Base-by-base conservation (phyloP, 192 early-diverging fungal species). In the Jimgerdemannia flammicorona region DNA sequence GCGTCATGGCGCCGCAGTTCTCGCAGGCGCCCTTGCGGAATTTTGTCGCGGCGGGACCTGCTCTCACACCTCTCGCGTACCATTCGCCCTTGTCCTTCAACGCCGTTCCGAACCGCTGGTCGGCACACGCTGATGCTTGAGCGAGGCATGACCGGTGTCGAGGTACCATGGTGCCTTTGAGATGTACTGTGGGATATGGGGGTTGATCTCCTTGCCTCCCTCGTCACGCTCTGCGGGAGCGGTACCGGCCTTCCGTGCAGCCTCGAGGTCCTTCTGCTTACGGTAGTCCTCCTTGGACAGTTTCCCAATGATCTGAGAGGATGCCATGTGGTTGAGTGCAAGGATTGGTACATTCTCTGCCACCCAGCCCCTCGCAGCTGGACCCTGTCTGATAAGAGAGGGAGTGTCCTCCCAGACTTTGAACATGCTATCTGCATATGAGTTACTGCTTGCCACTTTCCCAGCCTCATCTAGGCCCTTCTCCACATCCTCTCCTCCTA, bases 111-210 rank as follows among this genome's bases (percentile, higher is more conserved):
- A 43, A 66, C 70, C 73, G n/a, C 77, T 85, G 18, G 71, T 74
- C 43, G 79, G 81, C 64, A 85, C 80, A 43, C 90, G 89, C 79
- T 99, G 96, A 84, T 98, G 97, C 74, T 95, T 94, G 69, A 98
- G 88, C 3, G 95, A 93, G 0, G 91, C 81, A 77, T 93, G 83
- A 14, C 93, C 94, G 14, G 91, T 90, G 77, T 93, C 91, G 65
- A 95, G 83, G 79, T 95, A 95, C 94, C 97, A 99, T 77, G 98
- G 98, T 66, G 96, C 96, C 64, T 97, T 90, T 10, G 94, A 91
- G 84, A 98, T 98, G 81, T 94, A 98, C 72, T 97, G 90, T 4
- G 98, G 98, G 67, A 98, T 99, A 79, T 99, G 97, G 19, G 98
- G 98, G 80, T 99, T 99, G 86, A 99, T 98, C 76, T 94, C 93